These are phyloP conservation scores for Boletus vinaceobasis DNA, from an alignment of 768 basidiomycete genomes.

Conservation along the genomic window DNA sequence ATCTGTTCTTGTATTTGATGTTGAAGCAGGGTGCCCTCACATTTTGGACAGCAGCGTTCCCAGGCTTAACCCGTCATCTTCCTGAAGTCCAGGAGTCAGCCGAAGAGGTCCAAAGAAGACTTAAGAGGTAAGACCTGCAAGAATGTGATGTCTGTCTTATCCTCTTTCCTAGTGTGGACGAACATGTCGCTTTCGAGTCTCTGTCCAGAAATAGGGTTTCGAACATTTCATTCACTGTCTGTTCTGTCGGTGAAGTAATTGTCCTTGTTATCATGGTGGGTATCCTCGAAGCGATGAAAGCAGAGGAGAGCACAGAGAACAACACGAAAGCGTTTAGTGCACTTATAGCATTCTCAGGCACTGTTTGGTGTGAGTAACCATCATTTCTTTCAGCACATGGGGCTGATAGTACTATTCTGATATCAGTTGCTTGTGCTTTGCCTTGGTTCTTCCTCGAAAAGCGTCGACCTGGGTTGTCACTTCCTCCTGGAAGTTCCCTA, in stretches of 20 bases:
- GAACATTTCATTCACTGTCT: slow-evolving; percentile 70
- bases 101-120: slow-evolving; percentile 35
- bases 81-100: slow-evolving; percentile 62
- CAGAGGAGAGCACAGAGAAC: slow-evolving; percentile 59
- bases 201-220: slow-evolving; percentile 69
- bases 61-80: slow-evolving; percentile 67
- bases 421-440: slow-evolving; percentile 57
- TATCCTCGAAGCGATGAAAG: slow-evolving; percentile 63
- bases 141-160: not conserved
- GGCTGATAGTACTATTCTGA: not conserved
- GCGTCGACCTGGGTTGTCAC: slow-evolving; percentile 57
- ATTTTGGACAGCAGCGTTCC: slow-evolving; percentile 84
- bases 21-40: slow-evolving; percentile 56
- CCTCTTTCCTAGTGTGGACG: slow-evolving; percentile 35
- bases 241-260: slow-evolving; percentile 66
- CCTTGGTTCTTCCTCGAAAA: slow-evolving; percentile 76
- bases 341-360: slow-evolving; percentile 76
- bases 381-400: not conserved
- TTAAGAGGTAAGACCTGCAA: slow-evolving; percentile 41
- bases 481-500: slow-evolving; percentile 53
- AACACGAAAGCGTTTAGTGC: slow-evolving; percentile 75
- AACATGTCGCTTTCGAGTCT: slow-evolving; percentile 56
- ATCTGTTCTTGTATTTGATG: not conserved
- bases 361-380: slow-evolving; percentile 58
- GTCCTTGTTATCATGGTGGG: slow-evolving; percentile 73